A percentile compares a stretch with the other conserved stretches of the same genome.
These are phyloP conservation scores for Suillus subaureus DNA, from an alignment of 768 basidiomycete genomes.

Conservation along the genomic window DNA sequence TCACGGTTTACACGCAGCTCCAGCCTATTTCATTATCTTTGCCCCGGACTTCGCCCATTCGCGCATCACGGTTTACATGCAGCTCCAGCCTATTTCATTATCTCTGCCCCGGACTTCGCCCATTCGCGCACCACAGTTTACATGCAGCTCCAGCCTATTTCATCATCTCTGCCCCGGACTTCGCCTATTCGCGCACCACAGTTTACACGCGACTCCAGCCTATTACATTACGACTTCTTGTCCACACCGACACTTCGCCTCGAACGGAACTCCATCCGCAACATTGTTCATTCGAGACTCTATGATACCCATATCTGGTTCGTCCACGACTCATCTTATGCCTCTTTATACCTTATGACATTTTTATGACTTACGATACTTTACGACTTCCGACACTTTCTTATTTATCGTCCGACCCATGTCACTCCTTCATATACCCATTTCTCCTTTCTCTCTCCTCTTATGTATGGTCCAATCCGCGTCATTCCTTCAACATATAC, in stretches of 20 bases:
- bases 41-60: neutral
- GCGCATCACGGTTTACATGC: neutral
- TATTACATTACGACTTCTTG: neutral
- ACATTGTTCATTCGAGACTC: neutral
- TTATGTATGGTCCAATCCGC: no score
- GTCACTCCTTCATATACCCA: constrained; percentile 1
- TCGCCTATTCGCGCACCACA: no score
- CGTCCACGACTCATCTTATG: neutral
- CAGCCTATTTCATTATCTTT: neutral
- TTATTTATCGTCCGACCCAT: neutral
- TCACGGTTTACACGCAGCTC: neutral
- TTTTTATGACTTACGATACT: neutral
- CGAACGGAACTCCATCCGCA: neutral
- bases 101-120: neutral
- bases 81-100: neutral
- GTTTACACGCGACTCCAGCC: no score
- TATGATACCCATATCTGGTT: neutral
- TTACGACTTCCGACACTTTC: neutral
- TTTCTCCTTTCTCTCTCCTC: neutral
- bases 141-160: neutral
- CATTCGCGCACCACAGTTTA: neutral
- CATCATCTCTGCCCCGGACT: neutral
- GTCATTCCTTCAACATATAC: no score
- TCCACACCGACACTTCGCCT: neutral
- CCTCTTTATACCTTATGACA: neutral